Percentiles rank a stretch among this genome's conserved stretches.
Conservation (phyloP, 305 asterid genomes). For the Fraxinus sp. region DNA sequence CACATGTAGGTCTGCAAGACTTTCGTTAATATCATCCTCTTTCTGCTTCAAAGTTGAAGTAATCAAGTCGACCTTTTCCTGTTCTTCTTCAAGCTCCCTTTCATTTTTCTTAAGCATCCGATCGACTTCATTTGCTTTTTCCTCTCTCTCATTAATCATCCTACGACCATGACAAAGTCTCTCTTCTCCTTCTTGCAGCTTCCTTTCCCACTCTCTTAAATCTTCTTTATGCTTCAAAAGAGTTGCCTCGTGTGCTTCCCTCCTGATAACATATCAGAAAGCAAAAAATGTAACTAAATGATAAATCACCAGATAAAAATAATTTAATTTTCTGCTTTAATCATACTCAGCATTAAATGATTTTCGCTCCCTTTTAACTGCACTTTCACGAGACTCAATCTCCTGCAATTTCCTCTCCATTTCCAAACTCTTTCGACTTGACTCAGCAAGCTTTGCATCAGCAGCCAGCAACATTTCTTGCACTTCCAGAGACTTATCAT, state of each 20-base stretch:
- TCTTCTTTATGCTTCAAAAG: constrained; percentile 66
- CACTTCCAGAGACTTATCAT: constrained; percentile 64
- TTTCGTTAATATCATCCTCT: constrained; percentile 53
- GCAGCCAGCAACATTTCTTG: constrained; percentile 66
- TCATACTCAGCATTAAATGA: constrained; percentile 79
- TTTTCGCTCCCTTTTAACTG: constrained; percentile 63
- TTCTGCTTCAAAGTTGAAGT: constrained; percentile 50
- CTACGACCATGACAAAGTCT: constrained; percentile 66
- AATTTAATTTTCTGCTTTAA: background rate
- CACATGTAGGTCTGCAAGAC: constrained; percentile 41
- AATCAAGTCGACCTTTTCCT: constrained; percentile 46
- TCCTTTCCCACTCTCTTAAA: constrained; percentile 67
- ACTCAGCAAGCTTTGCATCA: constrained; percentile 84
- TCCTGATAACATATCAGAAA: constrained; percentile 39
- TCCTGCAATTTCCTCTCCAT: constrained; percentile 74
- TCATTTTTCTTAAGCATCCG: constrained; percentile 56
- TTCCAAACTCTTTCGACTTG: constrained; percentile 65
- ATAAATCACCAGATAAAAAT: constrained; percentile 2
- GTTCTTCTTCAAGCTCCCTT: constrained; percentile 54
- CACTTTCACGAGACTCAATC: constrained; percentile 76
- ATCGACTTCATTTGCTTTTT: constrained; percentile 48
- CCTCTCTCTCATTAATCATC: constrained; percentile 72
- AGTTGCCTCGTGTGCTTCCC: constrained; percentile 63
- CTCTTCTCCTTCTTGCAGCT: constrained; percentile 82
- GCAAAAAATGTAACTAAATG: background rate